Base-by-base conservation (phyloP, 768 basidiomycete species). In the Cyclocybe aegerita region DNA sequence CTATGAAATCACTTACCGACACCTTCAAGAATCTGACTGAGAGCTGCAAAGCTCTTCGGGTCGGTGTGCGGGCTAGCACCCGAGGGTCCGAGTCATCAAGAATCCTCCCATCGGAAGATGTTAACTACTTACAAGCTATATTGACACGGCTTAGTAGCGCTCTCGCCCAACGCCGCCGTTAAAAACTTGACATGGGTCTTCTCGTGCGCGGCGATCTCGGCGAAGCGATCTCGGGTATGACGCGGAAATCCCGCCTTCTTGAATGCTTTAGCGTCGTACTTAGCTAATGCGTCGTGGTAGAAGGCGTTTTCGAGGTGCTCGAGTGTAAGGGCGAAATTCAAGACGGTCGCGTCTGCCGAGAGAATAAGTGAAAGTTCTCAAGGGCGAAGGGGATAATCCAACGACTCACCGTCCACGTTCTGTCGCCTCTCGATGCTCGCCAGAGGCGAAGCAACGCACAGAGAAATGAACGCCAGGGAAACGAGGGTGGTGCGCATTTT, bases 11-110 rank as follows among this genome's bases (percentile, higher is more conserved):
- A 46, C 60, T 67, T 66, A 61, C 74, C 72, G 52, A 84, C 74
- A 37, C 76, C 78, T 68, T 86, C 85, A 30, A 87, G 69, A 23
- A 78, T 62, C 49, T 75, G 70, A 43, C 80, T 73, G 15, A 81
- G 64, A 9, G 72, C 74, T n/a, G 73, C 63, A 65, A 86, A 85
- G 1, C 74, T 70, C 34, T 64, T 64, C 30, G 75, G 71, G 54
- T 78, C 75, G 14, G 70, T 76, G 65, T 79, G 77, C 0, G 81
- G 76, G 70, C 76, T 78, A 31, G 16, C 46, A 10, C 10, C 34
- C 31, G 2, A 45, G 34, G 33, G 3, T 32, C 1, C 32, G 35
- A n/a, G 16, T 33, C 36, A 43, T 9, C 6, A 2, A 7, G n/a
- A 35, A 32, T 15, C 42, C 6, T 42, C 3, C 7, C n/a, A 12